These are phyloP conservation scores for Cladophialophora yegresii DNA, from an alignment of 2,329 filamentous ascomycete genomes.

Conservation along the genomic window DNA sequence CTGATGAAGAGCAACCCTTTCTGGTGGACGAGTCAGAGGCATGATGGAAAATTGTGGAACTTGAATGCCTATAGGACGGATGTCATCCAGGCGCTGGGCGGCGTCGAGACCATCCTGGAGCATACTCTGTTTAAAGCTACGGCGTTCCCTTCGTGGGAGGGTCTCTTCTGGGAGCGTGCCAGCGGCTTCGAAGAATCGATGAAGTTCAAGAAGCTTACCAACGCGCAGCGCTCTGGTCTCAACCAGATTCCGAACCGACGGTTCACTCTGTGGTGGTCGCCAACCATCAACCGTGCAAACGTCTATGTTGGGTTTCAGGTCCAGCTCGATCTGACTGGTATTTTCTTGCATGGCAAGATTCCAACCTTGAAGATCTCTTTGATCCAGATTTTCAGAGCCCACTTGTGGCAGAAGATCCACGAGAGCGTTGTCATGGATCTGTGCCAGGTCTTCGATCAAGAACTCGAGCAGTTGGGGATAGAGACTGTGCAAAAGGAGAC, in stretches of 20 bases:
- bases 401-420: conserved; percentile 99
- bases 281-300: conserved; percentile 44
- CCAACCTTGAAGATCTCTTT: conserved; percentile 96
- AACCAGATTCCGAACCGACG: conserved; percentile 99
- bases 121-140: conserved; percentile 97
- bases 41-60: conserved; percentile 98
- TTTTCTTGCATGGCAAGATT: conserved; percentile 98
- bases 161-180: conserved; percentile 83
- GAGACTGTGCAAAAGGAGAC: conserved; percentile 99
- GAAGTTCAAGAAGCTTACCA: conserved; percentile 99
- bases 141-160: conserved; percentile 95
- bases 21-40: conserved; percentile 98
- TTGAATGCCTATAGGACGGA: conserved; percentile 94
- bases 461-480: conserved; percentile 91
- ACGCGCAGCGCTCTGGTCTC: conserved; percentile 92
- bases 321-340: conserved; percentile 94
- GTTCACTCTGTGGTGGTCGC: conserved; percentile 96
- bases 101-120: conserved; percentile 96
- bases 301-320: conserved; percentile 99
- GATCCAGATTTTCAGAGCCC: conserved; percentile 98
- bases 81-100: conserved; percentile 91
- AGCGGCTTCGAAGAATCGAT: conserved; percentile 55
- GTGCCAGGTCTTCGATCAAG: conserved; percentile 97
- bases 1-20: conserved; percentile 99
- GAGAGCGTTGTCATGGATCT: conserved; percentile 98